Conservation (phyloP, 129 eudicot species). For the Helichrysum umbraculigerum region DNA sequence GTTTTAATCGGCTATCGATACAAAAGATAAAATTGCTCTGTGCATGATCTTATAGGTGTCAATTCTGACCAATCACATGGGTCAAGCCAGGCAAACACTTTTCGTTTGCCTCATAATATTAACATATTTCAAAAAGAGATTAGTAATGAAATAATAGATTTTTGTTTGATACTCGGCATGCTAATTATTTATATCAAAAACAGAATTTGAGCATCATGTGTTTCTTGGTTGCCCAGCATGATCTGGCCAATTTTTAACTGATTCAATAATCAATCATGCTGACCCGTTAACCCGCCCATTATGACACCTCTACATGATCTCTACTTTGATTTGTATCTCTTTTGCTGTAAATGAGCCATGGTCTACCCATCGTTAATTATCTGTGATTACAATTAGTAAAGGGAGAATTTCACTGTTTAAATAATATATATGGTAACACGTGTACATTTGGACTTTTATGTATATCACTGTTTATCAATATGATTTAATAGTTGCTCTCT, state of each 20-base stretch:
- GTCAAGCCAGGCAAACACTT: background rate
- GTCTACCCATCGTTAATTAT: background rate
- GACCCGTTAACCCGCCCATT: background rate
- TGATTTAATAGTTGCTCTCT: no score
- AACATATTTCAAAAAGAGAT: background rate
- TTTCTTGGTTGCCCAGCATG: background rate
- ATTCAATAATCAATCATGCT: background rate
- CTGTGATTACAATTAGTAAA: no score
- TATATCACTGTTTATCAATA: no score
- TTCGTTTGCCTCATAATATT: background rate
- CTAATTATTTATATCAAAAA: background rate
- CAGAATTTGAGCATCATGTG: background rate
- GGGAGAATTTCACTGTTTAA: no score
- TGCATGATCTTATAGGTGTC: background rate
- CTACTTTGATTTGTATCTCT: constrained; percentile 4
- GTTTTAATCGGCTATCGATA: background rate
- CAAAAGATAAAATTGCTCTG: constrained; percentile 11
- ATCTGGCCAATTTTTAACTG: background rate
- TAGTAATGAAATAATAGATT: no score
- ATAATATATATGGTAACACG: no score
- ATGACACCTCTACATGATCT: background rate
- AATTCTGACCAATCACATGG: background rate
- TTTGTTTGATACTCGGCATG: background rate
- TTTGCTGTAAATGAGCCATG: background rate
- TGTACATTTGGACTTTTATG: no score